These are phyloP conservation scores for Hymenoscyphus salicellus DNA, from an alignment of 2,329 filamentous ascomycete species.

Conservation along the genomic window DNA sequence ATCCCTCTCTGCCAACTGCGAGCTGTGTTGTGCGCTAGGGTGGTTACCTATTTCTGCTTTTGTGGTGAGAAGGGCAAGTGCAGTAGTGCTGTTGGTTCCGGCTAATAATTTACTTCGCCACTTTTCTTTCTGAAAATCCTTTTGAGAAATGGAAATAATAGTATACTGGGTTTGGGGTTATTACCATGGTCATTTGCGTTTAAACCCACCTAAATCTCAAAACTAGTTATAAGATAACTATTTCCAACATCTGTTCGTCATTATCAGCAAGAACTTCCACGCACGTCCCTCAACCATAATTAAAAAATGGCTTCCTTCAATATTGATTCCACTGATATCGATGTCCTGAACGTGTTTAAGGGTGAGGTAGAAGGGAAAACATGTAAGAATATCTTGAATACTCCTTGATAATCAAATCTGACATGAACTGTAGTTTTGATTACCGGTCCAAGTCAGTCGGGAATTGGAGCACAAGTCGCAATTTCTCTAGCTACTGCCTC, in stretches of 20 bases:
- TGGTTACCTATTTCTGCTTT: neutral
- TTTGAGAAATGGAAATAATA: neutral
- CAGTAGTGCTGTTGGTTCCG: neutral
- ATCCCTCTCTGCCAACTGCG: neutral
- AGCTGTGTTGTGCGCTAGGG: neutral
- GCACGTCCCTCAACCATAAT: neutral
- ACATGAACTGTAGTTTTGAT: constrained; percentile 16
- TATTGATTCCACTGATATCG: constrained; percentile 15
- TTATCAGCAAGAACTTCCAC: neutral
- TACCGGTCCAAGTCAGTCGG: constrained; percentile 19
- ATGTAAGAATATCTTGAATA: neutral
- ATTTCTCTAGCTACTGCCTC: constrained; percentile 26
- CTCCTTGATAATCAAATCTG: constrained; percentile 17
- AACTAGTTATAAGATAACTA: neutral
- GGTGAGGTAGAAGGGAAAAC: constrained; percentile 35
- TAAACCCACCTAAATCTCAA: neutral
- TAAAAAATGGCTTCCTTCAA: constrained; percentile 19
- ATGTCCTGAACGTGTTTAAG: constrained; percentile 19
- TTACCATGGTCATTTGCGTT: neutral
- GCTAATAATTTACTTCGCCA: neutral
- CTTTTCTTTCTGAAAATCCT: neutral
- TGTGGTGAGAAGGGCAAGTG: neutral
- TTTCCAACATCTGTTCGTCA: neutral
- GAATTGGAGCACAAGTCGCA: constrained; percentile 24
- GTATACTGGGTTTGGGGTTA: neutral